A percentile compares a stretch with the other conserved stretches of the same genome.
phyloP scores from a whole-genome alignment of 805 yeast species.

The Wickerhamiella azyma region DNA sequence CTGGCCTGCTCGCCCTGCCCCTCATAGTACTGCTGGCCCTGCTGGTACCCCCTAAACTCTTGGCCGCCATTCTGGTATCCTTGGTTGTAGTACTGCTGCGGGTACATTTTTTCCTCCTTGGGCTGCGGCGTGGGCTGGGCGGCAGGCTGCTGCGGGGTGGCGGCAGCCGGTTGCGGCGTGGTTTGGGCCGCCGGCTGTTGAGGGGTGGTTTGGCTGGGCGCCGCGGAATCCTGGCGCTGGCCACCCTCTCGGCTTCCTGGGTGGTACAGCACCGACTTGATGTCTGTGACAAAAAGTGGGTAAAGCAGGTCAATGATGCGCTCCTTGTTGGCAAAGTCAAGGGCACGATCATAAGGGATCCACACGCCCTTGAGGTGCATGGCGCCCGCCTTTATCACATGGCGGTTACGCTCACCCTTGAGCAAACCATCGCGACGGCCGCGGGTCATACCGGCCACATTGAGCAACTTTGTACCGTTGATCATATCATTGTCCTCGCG shows the following conservation, averaged over 20 bases:
- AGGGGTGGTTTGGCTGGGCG: neutral
- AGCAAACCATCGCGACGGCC: constrained; percentile 77
- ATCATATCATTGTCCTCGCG: constrained; percentile 78
- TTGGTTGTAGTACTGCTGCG: constrained; percentile 1
- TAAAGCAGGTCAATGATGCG: constrained; percentile 54
- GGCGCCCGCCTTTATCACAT: constrained; percentile 74
- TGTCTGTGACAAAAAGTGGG: constrained; percentile 62
- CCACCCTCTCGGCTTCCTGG: constrained; percentile 14
- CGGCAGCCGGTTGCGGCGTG: neutral
- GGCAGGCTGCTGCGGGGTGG: constrained; percentile 11
- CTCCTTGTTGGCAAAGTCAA: constrained; percentile 68
- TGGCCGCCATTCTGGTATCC: constrained; percentile 3
- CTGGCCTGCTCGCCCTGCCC: neutral
- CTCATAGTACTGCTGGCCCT: constrained; percentile 6
- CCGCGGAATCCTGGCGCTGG: constrained; percentile 2
- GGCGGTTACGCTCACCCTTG: constrained; percentile 61
- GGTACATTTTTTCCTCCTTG: neutral
- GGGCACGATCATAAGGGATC: constrained; percentile 77
- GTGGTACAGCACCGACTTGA: constrained; percentile 34
- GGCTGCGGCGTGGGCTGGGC: constrained; percentile 11
- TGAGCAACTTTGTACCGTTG: constrained; percentile 70
- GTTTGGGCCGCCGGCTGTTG: neutral
- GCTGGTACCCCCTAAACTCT: constrained; percentile 1
- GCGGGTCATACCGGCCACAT: constrained; percentile 77
- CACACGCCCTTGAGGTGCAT: constrained; percentile 85